Percentiles rank a stretch among this genome's conserved stretches.
Conservation (phyloP, 345 rosid species). For the Syzygium aromaticum region DNA sequence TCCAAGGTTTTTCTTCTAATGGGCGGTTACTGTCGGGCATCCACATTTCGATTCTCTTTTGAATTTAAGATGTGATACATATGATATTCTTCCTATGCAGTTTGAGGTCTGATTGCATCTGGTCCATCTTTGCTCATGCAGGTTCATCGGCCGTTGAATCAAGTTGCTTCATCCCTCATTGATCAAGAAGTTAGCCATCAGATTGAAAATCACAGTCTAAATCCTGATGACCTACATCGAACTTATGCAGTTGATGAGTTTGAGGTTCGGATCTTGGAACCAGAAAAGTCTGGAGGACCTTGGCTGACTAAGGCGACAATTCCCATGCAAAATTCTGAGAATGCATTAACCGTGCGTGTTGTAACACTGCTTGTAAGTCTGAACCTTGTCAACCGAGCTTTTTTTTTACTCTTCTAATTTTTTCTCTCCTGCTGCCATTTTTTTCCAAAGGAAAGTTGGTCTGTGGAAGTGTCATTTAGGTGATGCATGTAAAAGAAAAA, state of each 20-base stretch:
- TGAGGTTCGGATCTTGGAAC: constrained; percentile 88
- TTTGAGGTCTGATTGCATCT: not conserved
- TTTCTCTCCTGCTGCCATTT: not conserved
- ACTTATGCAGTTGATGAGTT: constrained; percentile 82
- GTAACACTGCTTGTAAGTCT: constrained; percentile 79
- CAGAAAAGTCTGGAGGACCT: constrained; percentile 75
- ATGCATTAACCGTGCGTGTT: constrained; percentile 88
- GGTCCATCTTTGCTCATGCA: constrained; percentile 6
- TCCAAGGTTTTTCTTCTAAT: not conserved
- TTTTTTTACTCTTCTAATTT: not conserved
- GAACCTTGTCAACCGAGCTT: constrained; percentile 8
- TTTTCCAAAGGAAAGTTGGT: not conserved
- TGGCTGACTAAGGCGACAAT: constrained; percentile 95
- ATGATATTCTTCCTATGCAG: not conserved
- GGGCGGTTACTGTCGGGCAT: not conserved
- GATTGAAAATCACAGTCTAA: constrained; percentile 68
- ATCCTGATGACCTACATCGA: constrained; percentile 65
- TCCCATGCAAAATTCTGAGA: constrained; percentile 92
- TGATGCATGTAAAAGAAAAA: not conserved
- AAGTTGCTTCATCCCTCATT: constrained; percentile 82
- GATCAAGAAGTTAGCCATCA: constrained; percentile 96
- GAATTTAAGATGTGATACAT: not conserved
- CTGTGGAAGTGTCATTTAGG: not conserved
- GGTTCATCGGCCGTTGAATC: constrained; percentile 86
- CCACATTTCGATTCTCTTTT: not conserved